Conservation (phyloP, 2,329 filamentous ascomycete species). For the Diaporthe citrichinensis region DNA sequence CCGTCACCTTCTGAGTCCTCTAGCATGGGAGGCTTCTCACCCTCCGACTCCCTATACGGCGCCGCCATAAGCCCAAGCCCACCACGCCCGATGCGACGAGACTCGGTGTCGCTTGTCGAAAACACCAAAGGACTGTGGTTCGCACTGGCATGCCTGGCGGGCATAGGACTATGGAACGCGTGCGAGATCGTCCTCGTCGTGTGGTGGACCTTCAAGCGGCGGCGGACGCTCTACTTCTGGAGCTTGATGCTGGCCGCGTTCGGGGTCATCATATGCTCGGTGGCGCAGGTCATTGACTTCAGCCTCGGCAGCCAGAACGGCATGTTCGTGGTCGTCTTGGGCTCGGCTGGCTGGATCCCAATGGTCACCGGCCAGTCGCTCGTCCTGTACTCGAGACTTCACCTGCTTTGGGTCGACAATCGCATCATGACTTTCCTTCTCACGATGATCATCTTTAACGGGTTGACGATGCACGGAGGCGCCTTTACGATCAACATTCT, state of each 20-base stretch:
- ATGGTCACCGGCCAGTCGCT: constrained; percentile 72
- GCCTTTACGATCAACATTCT: constrained; percentile 62
- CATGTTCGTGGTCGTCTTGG: constrained; percentile 11
- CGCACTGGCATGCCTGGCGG: constrained; percentile 20
- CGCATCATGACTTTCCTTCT: constrained; percentile 63
- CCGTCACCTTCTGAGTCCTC: neutral
- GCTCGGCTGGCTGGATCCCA: constrained; percentile 60
- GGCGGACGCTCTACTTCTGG: constrained; percentile 32
- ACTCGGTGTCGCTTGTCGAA: neutral
- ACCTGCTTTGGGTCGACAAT: constrained; percentile 68
- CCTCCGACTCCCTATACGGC: neutral
- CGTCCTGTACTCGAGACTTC: constrained; percentile 72
- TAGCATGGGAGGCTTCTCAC: constrained; percentile 3
- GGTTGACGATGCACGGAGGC: constrained; percentile 66
- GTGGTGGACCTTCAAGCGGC: constrained; percentile 31
- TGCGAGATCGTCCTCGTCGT: constrained; percentile 34
- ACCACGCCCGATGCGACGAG: neutral
- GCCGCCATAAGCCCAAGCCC: neutral
- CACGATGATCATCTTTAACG: constrained; percentile 69
- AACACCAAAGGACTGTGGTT: constrained; percentile 13
- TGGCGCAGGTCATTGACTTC: constrained; percentile 33
- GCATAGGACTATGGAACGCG: constrained; percentile 33
- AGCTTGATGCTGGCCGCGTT: constrained; percentile 26
- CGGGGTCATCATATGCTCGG: constrained; percentile 27
- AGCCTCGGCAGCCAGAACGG: neutral